Percentiles rank a stretch among this genome's conserved stretches.
Conservation (phyloP, 2,329 filamentous ascomycete species). For the Penicillium frequentans region DNA sequence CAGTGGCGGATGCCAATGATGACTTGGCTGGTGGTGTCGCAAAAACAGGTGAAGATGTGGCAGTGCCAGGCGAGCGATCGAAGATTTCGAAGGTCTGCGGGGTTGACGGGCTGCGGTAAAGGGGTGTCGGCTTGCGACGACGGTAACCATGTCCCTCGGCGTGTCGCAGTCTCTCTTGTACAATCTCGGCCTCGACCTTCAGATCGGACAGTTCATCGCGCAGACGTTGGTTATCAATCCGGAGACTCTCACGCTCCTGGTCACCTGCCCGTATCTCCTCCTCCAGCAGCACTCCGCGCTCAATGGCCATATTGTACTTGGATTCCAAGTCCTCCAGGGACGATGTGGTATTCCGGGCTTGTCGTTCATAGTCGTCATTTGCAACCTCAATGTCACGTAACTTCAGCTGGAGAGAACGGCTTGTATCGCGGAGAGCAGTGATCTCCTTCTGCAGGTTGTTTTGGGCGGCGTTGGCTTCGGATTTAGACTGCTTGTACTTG, state of each 20-base stretch:
- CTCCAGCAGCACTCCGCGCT: constrained; percentile 88
- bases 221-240: constrained; percentile 87
- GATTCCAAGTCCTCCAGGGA: constrained; percentile 96
- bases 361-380: constrained; percentile 97
- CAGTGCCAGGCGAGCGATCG: constrained; percentile 76
- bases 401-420: constrained; percentile 76
- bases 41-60: constrained; percentile 83
- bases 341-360: constrained; percentile 91
- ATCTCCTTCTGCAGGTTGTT: constrained; percentile 92
- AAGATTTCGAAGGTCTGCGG: constrained; percentile 69
- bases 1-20: constrained; percentile 62
- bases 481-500: constrained; percentile 94
- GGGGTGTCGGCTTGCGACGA: constrained; percentile 52
- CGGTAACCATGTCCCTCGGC: constrained; percentile 54
- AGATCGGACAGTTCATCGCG: constrained; percentile 90
- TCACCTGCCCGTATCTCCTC: constrained; percentile 91
- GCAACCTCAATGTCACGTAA: constrained; percentile 94
- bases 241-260: constrained; percentile 82
- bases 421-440: constrained; percentile 81
- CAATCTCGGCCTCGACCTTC: constrained; percentile 91
- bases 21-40: constrained; percentile 79
- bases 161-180: constrained; percentile 88
- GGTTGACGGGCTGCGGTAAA: constrained; percentile 49
- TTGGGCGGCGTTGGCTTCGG: constrained; percentile 81
- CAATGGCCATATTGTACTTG: constrained; percentile 93